Evolutionary conservation across 164 flowering plant genomes (phyloP), one percentile per base, ranked within the genome.

Genomic region (Brasenia schreberi): DNA sequence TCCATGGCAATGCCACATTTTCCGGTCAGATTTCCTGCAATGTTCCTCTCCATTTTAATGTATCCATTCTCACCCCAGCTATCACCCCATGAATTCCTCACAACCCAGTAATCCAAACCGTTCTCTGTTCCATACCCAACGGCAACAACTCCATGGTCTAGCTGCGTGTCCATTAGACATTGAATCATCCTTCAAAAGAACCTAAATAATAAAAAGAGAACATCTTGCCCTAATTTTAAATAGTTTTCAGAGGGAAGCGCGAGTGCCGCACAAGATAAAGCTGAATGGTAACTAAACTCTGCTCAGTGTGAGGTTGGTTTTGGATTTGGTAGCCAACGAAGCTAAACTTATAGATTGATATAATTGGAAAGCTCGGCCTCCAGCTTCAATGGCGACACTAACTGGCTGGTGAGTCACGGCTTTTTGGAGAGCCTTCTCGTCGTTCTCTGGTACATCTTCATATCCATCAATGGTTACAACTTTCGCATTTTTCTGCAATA

Each of bases 361-460:
- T 12, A 85, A 72, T 71, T 92, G 95, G 81, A 92, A 92, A 10
- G 42, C 85, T 70, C 86, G 70, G 73, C 96, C 92, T 68, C 85
- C 83, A 0, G 70, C 95, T 82, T 89, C 96, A 78, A 92, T 88
- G 75, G 95, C 92, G 63, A 89, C 91, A 14, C 87, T 81, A 1
- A 92, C 78, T 2, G 92, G 92, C 67, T 92, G 96, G 65, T 78
- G 73, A 3, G 90, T 85, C 19, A 87, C 89, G 0, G 98, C 98
- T 71, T 80, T 88, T 62, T 84, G 67, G 79, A 92, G 72, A 11
- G 95, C 81, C 58, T 71, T 67, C 80, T 92, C 96, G 17, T 82
- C 75, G 59, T 89, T 73, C 18, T 4, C 62, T 5, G 90, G 90
- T 66, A 88, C 95, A 81, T 89, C 93, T 75, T 92, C 95, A 64